Evolutionary conservation across 1,284 basidiomycete species (phyloP).

Genomic region (Filobasidium uniguttulatum): DNA sequence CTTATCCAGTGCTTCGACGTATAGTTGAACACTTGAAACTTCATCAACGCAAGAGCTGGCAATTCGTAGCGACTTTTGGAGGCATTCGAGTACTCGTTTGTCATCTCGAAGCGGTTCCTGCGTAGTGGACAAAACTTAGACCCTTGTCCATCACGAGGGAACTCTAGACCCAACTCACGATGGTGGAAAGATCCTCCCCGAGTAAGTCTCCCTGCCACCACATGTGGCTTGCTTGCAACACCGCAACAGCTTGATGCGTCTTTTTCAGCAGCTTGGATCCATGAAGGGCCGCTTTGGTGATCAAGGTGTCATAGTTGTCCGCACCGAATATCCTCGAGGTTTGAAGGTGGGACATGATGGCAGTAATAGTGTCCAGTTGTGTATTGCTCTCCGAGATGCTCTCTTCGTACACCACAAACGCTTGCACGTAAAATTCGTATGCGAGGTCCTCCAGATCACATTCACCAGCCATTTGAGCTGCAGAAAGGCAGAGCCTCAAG

Average conservation of each 20-base stretch:
- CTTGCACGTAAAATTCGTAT: conserved; percentile 90
- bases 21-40: conserved; percentile 82
- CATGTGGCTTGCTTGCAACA: conserved; percentile 83
- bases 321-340: conserved; percentile 68
- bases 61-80: conserved; percentile 84
- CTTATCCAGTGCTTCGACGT: conserved; percentile 79
- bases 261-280: conserved; percentile 89
- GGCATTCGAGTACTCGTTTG: conserved; percentile 84
- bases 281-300: conserved; percentile 89
- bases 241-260: conserved; percentile 85
- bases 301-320: conserved; percentile 88
- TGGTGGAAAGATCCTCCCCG: conserved; percentile 40
- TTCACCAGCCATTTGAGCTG: conserved; percentile 81
- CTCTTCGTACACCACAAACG: conserved; percentile 90
- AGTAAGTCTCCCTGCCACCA: conserved; percentile 75
- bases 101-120: conserved; percentile 81
- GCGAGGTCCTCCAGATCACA: conserved; percentile 84
- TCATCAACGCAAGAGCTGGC: conserved; percentile 89
- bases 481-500: conserved; percentile 80
- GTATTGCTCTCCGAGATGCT: conserved; percentile 82
- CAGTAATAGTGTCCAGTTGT: conserved; percentile 80
- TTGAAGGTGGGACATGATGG: conserved; percentile 77
- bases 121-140: too few relatives aligned
- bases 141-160: too few relatives aligned
- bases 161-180: conserved; percentile 34